Evolutionary conservation across 805 yeast genomes (phyloP).

Genomic region (Vanderwaltozyma verrucispora): DNA sequence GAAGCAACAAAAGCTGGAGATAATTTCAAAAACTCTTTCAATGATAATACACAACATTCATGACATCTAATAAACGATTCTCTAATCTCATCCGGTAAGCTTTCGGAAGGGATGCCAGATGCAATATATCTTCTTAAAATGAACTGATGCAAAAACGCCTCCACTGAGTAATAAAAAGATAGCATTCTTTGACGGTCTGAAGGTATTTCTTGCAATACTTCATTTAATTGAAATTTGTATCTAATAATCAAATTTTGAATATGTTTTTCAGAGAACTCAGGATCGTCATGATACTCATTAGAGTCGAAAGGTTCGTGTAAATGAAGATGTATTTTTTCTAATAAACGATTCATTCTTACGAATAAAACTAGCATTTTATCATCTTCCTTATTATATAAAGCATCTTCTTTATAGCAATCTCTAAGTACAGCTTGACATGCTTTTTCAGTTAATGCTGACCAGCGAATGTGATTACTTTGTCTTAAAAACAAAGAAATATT

Average conservation of each 20-base stretch:
- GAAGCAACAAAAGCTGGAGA: conserved; percentile 39
- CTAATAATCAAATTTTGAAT: conserved; percentile 24
- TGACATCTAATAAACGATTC: conserved; percentile 42
- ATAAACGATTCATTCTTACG: conserved; percentile 45
- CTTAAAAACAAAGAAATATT: conserved; percentile 56
- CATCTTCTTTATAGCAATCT: background rate
- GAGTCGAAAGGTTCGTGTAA: conserved; percentile 31
- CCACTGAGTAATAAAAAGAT: conserved; percentile 50
- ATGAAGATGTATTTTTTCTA: conserved; percentile 51
- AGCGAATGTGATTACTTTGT: conserved; percentile 48
- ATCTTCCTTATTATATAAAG: conserved; percentile 22
- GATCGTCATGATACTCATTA: conserved; percentile 9
- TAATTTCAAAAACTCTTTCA: conserved; percentile 38
- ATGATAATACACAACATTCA: conserved; percentile 40
- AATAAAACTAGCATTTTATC: conserved; percentile 42
- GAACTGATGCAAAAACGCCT: conserved; percentile 59
- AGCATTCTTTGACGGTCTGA: conserved; percentile 33
- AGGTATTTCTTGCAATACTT: conserved; percentile 32
- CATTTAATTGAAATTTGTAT: conserved; percentile 38
- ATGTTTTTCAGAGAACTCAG: conserved; percentile 10
- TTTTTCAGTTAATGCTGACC: conserved; percentile 34
- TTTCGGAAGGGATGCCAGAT: conserved; percentile 3
- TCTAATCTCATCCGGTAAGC: conserved; percentile 26
- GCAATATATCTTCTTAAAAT: conserved; percentile 16
- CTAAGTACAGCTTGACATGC: conserved; percentile 10